phyloP scores from a whole-genome alignment of 306 rosid genomes.

The Cicer pinnatifidum region DNA sequence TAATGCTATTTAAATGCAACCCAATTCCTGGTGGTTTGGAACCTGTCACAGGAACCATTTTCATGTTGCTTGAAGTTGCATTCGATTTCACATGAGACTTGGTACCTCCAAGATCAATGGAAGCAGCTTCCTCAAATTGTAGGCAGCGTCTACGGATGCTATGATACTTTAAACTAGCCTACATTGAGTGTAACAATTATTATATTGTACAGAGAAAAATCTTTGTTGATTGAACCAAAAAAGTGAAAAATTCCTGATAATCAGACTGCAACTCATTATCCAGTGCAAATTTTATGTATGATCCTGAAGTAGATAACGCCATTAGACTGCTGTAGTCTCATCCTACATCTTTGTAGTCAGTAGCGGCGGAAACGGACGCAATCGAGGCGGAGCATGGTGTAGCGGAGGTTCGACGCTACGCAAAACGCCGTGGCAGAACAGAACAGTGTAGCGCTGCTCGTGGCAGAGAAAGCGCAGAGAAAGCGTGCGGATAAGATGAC shows the following conservation, averaged over 20 bases:
- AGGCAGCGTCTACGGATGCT: constrained; percentile 64
- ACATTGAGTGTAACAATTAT: constrained; percentile 40
- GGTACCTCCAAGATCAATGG: constrained; percentile 38
- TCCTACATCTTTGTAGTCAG: not conserved
- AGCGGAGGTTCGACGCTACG: no score
- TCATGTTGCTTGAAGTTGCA: constrained; percentile 41
- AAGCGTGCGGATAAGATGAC: no score
- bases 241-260: constrained; percentile 23
- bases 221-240: not conserved
- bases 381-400: no score
- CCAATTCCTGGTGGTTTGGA: constrained; percentile 64
- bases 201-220: constrained; percentile 39
- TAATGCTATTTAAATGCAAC: constrained; percentile 72
- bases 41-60: constrained; percentile 43
- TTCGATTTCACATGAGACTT: constrained; percentile 40
- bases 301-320: constrained; percentile 28
- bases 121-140: constrained; percentile 59
- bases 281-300: constrained; percentile 3
- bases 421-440: no score
- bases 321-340: constrained; percentile 18
- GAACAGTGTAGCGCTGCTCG: no score
- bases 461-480: no score
- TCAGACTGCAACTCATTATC: constrained; percentile 10
- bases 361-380: no score
- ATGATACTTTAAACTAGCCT: constrained; percentile 53